phyloP scores from a whole-genome alignment of 331 rosid genomes.

The Rhamnella rubrinervis region DNA sequence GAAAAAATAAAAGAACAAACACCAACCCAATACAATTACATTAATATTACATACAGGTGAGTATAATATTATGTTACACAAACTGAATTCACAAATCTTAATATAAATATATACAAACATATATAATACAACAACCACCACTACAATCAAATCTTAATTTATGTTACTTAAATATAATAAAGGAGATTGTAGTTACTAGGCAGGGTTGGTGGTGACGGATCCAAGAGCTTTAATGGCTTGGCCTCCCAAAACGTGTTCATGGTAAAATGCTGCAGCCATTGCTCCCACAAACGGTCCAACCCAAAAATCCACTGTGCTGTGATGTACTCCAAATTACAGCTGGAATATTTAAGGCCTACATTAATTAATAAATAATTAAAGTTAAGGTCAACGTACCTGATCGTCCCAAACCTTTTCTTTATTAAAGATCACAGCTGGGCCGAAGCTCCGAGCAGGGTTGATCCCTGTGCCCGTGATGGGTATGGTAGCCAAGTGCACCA shows the following conservation, averaged over 20 bases:
- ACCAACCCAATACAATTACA: too few species aligned
- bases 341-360: neutral
- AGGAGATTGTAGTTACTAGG: neutral
- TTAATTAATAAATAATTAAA: too few species aligned
- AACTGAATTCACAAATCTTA: too few species aligned
- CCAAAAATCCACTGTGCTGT: neutral
- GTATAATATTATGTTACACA: too few species aligned
- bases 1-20: too few species aligned
- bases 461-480: conserved; percentile 1
- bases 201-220: neutral
- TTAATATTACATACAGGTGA: too few species aligned
- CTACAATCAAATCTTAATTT: too few species aligned
- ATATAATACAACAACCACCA: too few species aligned
- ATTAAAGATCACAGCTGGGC: neutral
- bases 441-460: neutral
- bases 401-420: neutral
- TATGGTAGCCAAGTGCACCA: conserved; percentile 4
- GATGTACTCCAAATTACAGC: neutral
- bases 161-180: too few species aligned
- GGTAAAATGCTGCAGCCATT: neutral
- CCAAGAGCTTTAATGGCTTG: neutral
- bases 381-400: neutral
- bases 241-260: neutral
- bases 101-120: too few species aligned
- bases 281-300: conserved; percentile 2